Conservation (phyloP, 129 eudicot genomes). For the Mikania micrantha region DNA sequence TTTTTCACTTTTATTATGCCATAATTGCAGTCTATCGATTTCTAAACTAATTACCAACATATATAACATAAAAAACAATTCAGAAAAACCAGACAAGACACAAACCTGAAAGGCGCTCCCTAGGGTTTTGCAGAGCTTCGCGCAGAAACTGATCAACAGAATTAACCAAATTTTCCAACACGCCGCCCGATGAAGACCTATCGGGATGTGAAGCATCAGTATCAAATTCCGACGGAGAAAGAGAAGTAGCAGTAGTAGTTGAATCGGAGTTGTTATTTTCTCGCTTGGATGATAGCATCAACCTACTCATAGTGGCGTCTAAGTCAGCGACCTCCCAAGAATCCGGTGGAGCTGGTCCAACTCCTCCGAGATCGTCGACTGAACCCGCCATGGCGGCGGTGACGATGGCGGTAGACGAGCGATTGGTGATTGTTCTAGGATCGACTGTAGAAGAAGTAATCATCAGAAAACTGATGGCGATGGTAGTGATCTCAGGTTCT, state of each 20-base stretch:
- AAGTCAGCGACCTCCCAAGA: constrained; percentile 60
- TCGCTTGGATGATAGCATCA: constrained; percentile 36
- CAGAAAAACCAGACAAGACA: background rate
- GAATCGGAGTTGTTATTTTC: constrained; percentile 22
- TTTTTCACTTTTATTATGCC: background rate
- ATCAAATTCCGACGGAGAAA: constrained; percentile 15
- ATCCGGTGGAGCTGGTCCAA: constrained; percentile 37
- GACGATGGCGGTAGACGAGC: constrained; percentile 19
- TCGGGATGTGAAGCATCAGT: constrained; percentile 14
- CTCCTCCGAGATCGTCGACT: constrained; percentile 39
- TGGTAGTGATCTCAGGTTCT: constrained; percentile 25
- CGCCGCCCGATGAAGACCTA: constrained; percentile 27
- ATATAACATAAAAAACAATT: background rate
- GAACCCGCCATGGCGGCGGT: constrained; percentile 43
- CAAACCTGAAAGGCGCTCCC: constrained; percentile 79
- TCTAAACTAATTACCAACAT: background rate
- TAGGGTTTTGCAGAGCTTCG: constrained; percentile 95
- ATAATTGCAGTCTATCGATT: background rate
- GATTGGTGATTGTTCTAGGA: constrained; percentile 20
- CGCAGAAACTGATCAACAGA: constrained; percentile 95
- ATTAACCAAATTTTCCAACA: constrained; percentile 55
- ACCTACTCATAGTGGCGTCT: constrained; percentile 46
- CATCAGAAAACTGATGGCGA: constrained; percentile 20
- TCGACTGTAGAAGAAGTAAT: constrained; percentile 26
- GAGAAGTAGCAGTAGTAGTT: constrained; percentile 4